Base-by-base conservation (phyloP, 202 grass and related monocot species). In the Schoenoplectus triqueter region DNA sequence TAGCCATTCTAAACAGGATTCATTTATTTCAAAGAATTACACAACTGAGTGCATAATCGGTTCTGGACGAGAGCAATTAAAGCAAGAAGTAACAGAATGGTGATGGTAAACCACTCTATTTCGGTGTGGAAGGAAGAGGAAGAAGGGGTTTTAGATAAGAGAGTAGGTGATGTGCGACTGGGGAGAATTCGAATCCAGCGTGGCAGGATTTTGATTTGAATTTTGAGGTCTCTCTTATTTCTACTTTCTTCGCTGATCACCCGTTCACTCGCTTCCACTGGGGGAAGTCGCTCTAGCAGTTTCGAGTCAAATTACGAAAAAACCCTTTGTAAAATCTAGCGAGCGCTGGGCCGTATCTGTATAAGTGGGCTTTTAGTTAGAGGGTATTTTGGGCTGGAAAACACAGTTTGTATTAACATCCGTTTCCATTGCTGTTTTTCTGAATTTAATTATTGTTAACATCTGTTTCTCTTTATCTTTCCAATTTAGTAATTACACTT, bases 1-100 rank as follows among this genome's bases (percentile, higher is more conserved):
- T 59, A 86, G 88, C 73, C 94, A 96, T 96, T 18, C 2, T 31
- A 80, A 73, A 56, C 0, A 42, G 44, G 6, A 19, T 48, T 63
- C 63, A 86, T 44, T 2, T 69, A 18, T 9, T 15, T 69, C 55
- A 50, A 4, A 42, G 17, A 31, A 31, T 49, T 41, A 47, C 7
- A 18, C 69, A 72, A 9, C 10, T 18, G 7, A 69, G 31, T 15
- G 44, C 44, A 19, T 48, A 8, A 3, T 4, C 10, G 40, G 31
- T 6, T 45, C 81, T 14, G n/a, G 15, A 7, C 49, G 31, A 66
- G 4, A 31, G 11, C 68, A 71, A 19, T 11, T 46, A 42, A 41
- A 39, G 15, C 9, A 62, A 62, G 0, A n/a, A 6, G 44, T 9
- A 75, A 64, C 47, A 14, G 14, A 65, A 46, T 61, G 56, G 56